Base-by-base conservation (phyloP, 257 asterid species). In the Jacaranda mimosifolia region DNA sequence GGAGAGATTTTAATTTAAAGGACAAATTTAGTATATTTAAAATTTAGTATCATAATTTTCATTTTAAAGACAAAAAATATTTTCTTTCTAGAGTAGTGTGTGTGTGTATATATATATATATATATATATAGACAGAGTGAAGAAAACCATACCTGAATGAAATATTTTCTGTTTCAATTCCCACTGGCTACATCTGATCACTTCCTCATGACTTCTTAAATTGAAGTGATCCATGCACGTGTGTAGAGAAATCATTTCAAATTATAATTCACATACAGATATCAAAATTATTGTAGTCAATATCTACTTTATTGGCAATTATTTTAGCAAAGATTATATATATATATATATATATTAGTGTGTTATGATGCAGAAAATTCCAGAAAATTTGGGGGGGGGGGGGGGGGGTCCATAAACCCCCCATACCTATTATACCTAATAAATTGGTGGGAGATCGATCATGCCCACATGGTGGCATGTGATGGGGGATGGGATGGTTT, bases 401-500 rank as follows among this genome's bases (percentile, higher is more conserved):
- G n/a, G n/a, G n/a, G n/a, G n/a, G 82, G 82, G 84, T 77, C 84
- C 87, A 80, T 42, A 80, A 83, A 10, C 21, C 63, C 48, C 87
- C 84, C 87, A 80, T 80, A 63, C 84, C 84, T 56, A 60, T 72
- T 68, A 51, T 68, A 60, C 66, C 74, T 59, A 67, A 66, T 40
- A 80, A 83, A 76, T 63, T 36, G 78, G 76, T 43, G 70, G 45
- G 71, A 70, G 76, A 68, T 68, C 63, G 76, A 68, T 68, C 63
- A 80, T 72, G 70, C 59, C 42, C 83, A 79, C 92, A 80, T 86
- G 91, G 79, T 64, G 67, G 77, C 91, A 90, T 87, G 91, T 86
- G 90, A 83, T 78, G 80, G 79, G 72, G 87, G 77, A 86, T 90
- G 92, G 91, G 90, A 74, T 73, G 79, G 32, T 86, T 81, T 79